Conservation (phyloP, 1,284 basidiomycete species). For the Exsudoporus floridanus region DNA sequence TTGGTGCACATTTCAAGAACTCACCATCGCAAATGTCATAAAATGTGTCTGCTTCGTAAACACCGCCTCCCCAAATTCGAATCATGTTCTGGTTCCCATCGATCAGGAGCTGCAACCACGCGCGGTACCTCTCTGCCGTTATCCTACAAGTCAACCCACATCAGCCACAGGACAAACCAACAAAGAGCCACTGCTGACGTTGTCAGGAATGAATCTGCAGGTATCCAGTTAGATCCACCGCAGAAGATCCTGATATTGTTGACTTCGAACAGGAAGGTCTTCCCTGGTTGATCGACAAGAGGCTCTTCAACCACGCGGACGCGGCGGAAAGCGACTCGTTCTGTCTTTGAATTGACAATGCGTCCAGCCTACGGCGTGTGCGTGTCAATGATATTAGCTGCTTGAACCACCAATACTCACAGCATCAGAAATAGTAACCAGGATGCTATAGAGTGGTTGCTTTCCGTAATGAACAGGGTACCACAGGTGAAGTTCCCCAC, state of each 20-base stretch:
- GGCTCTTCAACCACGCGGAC: conserved; percentile 74
- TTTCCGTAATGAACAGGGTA: conserved; percentile 81
- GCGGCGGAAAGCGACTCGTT: conserved; percentile 76
- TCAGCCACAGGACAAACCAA: conserved; percentile 1
- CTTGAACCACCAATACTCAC: conserved; percentile 36
- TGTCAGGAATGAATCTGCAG: conserved; percentile 84
- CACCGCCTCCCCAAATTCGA: conserved; percentile 83
- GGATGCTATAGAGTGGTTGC: conserved; percentile 72
- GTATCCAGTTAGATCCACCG: conserved; percentile 93
- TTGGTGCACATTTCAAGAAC: conserved; percentile 14
- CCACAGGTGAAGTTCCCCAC: conserved; percentile 71
- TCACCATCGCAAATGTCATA: conserved; percentile 78
- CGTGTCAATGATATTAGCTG: neutral
- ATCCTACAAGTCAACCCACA: conserved; percentile 37
- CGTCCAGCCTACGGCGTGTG: conserved; percentile 43
- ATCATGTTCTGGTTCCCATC: conserved; percentile 85
- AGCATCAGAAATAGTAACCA: conserved; percentile 51
- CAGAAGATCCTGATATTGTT: conserved; percentile 87
- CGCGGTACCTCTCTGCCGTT: conserved; percentile 57
- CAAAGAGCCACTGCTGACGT: conserved; percentile 47
- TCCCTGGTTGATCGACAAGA: conserved; percentile 69
- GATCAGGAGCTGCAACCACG: conserved; percentile 72
- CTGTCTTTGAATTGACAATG: conserved; percentile 48
- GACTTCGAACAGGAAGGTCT: conserved; percentile 84
- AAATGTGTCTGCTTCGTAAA: conserved; percentile 77